Percentiles rank a stretch among this genome's conserved stretches.
These are phyloP conservation scores for Chlamydomonas sp. DNA, from an alignment of 139 green algal species.

Conservation along the genomic window DNA sequence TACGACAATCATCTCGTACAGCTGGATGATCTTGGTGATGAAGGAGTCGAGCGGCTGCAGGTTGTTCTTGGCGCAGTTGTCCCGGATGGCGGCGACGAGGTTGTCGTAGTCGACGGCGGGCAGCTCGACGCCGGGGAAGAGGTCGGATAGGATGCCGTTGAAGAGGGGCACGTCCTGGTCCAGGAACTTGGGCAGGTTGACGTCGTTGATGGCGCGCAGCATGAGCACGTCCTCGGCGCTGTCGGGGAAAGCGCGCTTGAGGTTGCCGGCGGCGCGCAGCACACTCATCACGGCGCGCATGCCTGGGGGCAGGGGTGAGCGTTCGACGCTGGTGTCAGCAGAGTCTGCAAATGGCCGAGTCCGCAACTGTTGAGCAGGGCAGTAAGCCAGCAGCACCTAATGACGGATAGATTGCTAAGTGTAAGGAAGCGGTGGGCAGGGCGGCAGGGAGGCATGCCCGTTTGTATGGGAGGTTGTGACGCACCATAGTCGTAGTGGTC, in stretches of 20 bases:
- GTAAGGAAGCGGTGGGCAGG: no score
- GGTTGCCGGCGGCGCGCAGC: conserved; percentile 76
- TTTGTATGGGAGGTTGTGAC: no score
- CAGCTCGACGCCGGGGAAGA: conserved; percentile 75
- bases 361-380: no score
- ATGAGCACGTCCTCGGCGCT: conserved; percentile 77
- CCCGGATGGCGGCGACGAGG: conserved; percentile 60
- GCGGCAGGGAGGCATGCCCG: no score
- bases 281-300: conserved; percentile 85
- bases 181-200: conserved; percentile 92
- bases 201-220: conserved; percentile 82
- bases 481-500: conserved; percentile 77
- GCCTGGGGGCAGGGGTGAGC: background rate
- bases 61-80: conserved; percentile 63
- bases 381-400: no score
- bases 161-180: conserved; percentile 86
- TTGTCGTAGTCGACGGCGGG: conserved; percentile 72
- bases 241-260: conserved; percentile 64
- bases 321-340: background rate
- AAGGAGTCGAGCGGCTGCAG: conserved; percentile 72
- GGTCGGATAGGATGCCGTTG: conserved; percentile 76
- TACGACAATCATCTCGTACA: conserved; percentile 92
- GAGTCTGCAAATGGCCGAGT: no score
- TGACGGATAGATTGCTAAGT: no score
- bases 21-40: conserved; percentile 74